These are phyloP conservation scores for Cladosporium sp. DNA, from an alignment of 2,329 filamentous ascomycete species.

Conservation along the genomic window DNA sequence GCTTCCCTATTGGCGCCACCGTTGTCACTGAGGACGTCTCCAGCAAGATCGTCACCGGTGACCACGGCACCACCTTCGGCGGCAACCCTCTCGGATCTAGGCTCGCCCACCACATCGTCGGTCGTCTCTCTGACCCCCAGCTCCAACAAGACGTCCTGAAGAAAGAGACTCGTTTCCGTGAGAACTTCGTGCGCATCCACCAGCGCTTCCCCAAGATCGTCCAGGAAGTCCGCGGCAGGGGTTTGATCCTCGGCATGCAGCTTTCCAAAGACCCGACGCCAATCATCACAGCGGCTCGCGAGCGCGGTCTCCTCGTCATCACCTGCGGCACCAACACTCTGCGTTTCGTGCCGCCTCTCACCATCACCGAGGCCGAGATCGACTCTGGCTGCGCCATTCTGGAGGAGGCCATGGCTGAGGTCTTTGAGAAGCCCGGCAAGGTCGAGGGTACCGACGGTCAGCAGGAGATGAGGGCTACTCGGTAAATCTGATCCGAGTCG, in stretches of 20 bases:
- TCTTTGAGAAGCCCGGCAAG: constrained; percentile 41
- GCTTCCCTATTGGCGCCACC: constrained; percentile 88
- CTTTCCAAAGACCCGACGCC: constrained; percentile 66
- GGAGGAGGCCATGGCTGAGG: constrained; percentile 59
- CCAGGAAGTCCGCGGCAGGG: constrained; percentile 74
- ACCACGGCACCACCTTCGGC: constrained; percentile 92
- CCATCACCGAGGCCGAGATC: constrained; percentile 77
- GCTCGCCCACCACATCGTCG: constrained; percentile 81
- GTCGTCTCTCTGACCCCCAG: constrained; percentile 64
- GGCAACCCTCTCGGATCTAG: constrained; percentile 85
- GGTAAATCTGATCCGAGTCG: not conserved
- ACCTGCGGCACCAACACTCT: constrained; percentile 91
- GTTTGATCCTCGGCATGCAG: constrained; percentile 84
- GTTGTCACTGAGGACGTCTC: constrained; percentile 64
- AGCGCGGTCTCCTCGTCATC: constrained; percentile 84
- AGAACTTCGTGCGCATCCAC: constrained; percentile 55
- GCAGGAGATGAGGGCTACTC: constrained; percentile 37
- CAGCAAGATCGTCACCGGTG: constrained; percentile 66
- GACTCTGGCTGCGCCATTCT: constrained; percentile 71
- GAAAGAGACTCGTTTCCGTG: constrained; percentile 61
- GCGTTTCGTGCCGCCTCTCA: constrained; percentile 83
- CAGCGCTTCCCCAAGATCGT: constrained; percentile 66
- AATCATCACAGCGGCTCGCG: constrained; percentile 79
- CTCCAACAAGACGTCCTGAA: constrained; percentile 66
- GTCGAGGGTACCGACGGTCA: constrained; percentile 40